Evolutionary conservation across 257 asterid species (phyloP).

Genomic region (Solanum appendiculatum): DNA sequence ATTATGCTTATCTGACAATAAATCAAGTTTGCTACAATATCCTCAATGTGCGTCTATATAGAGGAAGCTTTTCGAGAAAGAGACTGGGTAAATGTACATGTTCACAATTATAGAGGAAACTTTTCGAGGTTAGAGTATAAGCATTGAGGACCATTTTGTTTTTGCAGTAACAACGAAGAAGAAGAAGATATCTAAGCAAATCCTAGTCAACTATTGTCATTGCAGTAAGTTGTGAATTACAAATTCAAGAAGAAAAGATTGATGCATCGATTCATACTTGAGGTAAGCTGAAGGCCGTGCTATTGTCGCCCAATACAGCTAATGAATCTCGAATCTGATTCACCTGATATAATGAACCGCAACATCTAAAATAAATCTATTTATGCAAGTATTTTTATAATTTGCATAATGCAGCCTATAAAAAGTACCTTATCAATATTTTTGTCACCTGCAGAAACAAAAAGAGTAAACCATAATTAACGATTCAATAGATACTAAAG

Average conservation of each 20-base stretch:
- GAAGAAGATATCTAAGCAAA: background rate
- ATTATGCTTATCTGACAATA: background rate
- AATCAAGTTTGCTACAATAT: background rate
- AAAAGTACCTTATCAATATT: conserved; percentile 75
- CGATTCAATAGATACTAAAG: background rate
- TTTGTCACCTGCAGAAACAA: conserved; percentile 54
- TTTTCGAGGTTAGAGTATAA: background rate
- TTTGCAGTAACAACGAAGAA: background rate
- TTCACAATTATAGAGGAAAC: background rate
- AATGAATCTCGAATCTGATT: conserved; percentile 95
- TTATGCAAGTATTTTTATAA: background rate
- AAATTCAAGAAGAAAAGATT: background rate
- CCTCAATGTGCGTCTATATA: background rate
- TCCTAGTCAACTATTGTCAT: background rate
- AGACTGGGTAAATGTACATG: background rate
- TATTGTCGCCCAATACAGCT: conserved; percentile 89
- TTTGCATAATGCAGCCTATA: background rate
- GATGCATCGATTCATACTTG: conserved; percentile 40
- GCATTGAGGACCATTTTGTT: background rate
- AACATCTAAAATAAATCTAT: background rate
- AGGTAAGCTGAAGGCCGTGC: conserved; percentile 97
- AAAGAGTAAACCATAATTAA: conserved; percentile 14
- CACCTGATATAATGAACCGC: conserved; percentile 36
- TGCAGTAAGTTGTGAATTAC: background rate
- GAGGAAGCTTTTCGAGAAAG: background rate